Evolutionary conservation across 345 rosid genomes (phyloP), one percentile per base, ranked within the genome.

Genomic region (Salix purpurea): DNA sequence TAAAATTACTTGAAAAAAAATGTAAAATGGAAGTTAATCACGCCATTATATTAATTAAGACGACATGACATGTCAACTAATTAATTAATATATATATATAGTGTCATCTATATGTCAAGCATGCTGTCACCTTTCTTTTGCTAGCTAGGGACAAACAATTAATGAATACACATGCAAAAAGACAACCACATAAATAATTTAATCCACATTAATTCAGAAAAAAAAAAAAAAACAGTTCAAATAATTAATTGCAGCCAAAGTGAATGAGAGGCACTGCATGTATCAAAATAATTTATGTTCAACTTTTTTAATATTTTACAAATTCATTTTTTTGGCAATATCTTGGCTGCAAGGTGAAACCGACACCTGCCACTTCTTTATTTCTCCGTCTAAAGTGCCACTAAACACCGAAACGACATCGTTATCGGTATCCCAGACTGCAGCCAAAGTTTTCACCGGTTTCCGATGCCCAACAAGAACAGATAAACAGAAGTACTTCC

Each of bases 371-470:
- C 98, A 89, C 76, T 80, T 85, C 81, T 81, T 92, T 7, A 89
- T 83, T 86, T 90, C 96, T 6, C 98, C 97, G 34, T 91, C 97
- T 16, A 94, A 86, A 82, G 93, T 87, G 7, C 98, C 98, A 62
- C 97, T 87, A 42, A 85, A 80, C 37, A 92, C 85, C 1, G 86
- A 83, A 77, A 91, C 86, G 77, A 78, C 84, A 28, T 84, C 91
- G 82, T 83, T 84, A 21, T 66, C 90, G 3, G 74, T 74, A 21
- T 84, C 89, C 36, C 24, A 75, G 67, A 80, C 85, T 24, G 91
- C 98, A 24, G 88, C 87, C 77, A 94, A 75, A 65, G 95, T 86
- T 90, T 89, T 94, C 79, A 94, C 97, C 42, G 97, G 95, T 61
- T 88, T 88, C 46, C 58, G 28, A 58, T 92, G 98, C 42, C 98